A percentile compares a stretch with the other conserved stretches of the same genome.
Conservation (phyloP, 1,284 basidiomycete genomes). For the Pseudozyma pruni region DNA sequence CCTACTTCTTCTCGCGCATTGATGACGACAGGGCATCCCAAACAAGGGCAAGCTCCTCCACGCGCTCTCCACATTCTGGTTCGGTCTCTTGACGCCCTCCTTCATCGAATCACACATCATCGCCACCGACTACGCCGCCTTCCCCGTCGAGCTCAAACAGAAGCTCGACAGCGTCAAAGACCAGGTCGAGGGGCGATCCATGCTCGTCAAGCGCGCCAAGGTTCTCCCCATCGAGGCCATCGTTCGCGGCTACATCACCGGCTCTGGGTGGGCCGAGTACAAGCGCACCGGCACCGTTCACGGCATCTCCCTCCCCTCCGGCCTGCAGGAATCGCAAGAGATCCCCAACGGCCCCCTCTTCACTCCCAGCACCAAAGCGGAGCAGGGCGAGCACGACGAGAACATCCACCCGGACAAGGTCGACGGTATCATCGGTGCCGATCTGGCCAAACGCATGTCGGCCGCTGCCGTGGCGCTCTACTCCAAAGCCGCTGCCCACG, state of each 20-base stretch:
- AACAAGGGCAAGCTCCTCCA: constrained; percentile 92
- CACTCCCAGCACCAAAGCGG: constrained; percentile 97
- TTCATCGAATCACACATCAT: constrained; percentile 64
- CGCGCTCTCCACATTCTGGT: constrained; percentile 93
- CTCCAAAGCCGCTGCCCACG: constrained; percentile 80
- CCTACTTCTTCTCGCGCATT: constrained; percentile 13
- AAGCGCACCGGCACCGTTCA: constrained; percentile 88
- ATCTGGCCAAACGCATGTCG: constrained; percentile 76
- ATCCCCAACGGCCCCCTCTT: constrained; percentile 76
- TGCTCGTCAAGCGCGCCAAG: constrained; percentile 90
- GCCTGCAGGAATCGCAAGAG: constrained; percentile 84
- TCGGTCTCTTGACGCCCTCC: constrained; percentile 74
- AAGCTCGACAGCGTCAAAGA: constrained; percentile 43
- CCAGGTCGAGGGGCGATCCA: constrained; percentile 83
- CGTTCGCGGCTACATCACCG: constrained; percentile 94
- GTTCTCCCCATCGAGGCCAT: constrained; percentile 97
- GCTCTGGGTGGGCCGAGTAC: constrained; percentile 97
- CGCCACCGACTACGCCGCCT: constrained; percentile 51
- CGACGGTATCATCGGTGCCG: constrained; percentile 54
- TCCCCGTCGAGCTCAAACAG: constrained; percentile 50
- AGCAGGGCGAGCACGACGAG: constrained; percentile 92
- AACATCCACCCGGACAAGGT: constrained; percentile 90
- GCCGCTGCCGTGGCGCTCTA: constrained; percentile 77
- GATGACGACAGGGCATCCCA: constrained; percentile 96
- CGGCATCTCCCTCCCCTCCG: constrained; percentile 80